Conservation (phyloP, 2,329 filamentous ascomycete genomes). For the Pseudocercospora eumusae region DNA sequence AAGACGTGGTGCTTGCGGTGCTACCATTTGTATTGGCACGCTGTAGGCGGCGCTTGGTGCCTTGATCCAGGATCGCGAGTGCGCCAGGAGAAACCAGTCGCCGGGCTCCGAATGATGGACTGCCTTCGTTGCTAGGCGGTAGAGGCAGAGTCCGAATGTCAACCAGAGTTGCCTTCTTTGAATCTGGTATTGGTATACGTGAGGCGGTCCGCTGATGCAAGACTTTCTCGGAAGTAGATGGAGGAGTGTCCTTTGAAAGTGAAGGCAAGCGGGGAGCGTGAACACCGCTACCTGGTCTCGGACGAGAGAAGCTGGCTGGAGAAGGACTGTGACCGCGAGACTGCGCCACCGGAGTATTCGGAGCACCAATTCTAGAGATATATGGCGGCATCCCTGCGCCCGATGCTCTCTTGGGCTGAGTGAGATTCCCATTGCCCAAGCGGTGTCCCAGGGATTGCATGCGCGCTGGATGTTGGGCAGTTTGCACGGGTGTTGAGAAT, state of each 20-base stretch:
- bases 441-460: slow-evolving; percentile 9
- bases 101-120: slow-evolving; percentile 18
- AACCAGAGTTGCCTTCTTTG: slow-evolving; percentile 32
- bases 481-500: background rate
- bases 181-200: slow-evolving; percentile 34
- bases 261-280: slow-evolving; percentile 5
- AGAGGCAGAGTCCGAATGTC: slow-evolving; percentile 27
- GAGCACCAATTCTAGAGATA: background rate
- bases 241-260: background rate
- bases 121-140: background rate
- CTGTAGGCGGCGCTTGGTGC: slow-evolving; percentile 30
- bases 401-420: slow-evolving; percentile 1
- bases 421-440: background rate
- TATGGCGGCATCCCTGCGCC: background rate
- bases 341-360: slow-evolving; percentile 11
- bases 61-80: slow-evolving; percentile 34
- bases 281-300: slow-evolving; percentile 21
- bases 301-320: slow-evolving; percentile 35
- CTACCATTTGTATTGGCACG: slow-evolving; percentile 25
- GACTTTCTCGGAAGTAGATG: background rate
- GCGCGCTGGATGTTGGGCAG: slow-evolving; percentile 5
- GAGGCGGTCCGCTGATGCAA: slow-evolving; percentile 28
- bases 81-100: slow-evolving; percentile 24
- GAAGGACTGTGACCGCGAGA: slow-evolving; percentile 29
- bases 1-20: slow-evolving; percentile 20